Percentiles rank a stretch among this genome's conserved stretches.
Evolutionary conservation across 176 grass and related monocot species (phyloP).

Genomic region (Oryza punctata): DNA sequence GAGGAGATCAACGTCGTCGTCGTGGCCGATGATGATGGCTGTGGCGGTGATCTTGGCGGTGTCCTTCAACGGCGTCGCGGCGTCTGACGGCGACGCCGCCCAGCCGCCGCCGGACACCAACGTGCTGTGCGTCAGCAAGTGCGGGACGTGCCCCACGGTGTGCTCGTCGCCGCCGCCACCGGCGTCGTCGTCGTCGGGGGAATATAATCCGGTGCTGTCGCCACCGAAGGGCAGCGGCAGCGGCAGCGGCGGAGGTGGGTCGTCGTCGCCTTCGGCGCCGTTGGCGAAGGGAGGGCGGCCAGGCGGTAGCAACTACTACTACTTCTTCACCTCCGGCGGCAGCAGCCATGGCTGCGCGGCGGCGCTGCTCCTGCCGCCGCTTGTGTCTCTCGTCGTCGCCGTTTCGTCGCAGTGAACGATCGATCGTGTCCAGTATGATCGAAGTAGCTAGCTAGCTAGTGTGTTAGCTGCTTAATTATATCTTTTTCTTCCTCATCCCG

Average conservation of each 20-base stretch:
- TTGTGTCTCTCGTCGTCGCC: not conserved
- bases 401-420: conserved; percentile 8
- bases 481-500: too few species aligned
- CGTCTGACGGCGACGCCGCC: not conserved
- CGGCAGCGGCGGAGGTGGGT: not conserved
- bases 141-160: conserved; percentile 69
- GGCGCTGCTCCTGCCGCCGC: not conserved
- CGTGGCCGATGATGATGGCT: not conserved
- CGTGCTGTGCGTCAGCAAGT: conserved; percentile 71
- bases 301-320: conserved; percentile 39
- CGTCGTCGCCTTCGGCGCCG: conserved; percentile 29
- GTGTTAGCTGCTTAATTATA: too few species aligned
- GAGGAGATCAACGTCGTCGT: not conserved
- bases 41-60: not conserved
- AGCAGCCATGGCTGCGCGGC: conserved; percentile 2
- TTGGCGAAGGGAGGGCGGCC: conserved; percentile 17
- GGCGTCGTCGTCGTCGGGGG: not conserved
- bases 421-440: too few species aligned
- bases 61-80: not conserved
- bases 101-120: conserved; percentile 41
- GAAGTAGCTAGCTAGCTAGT: too few species aligned
- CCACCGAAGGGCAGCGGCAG: not conserved
- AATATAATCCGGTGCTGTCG: not conserved
- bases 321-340: conserved; percentile 59
- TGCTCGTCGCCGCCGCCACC: conserved; percentile 48